Evolutionary conservation across 371 early-diverging fungal species (phyloP).

Genomic region (Apophysomyces sp.): DNA sequence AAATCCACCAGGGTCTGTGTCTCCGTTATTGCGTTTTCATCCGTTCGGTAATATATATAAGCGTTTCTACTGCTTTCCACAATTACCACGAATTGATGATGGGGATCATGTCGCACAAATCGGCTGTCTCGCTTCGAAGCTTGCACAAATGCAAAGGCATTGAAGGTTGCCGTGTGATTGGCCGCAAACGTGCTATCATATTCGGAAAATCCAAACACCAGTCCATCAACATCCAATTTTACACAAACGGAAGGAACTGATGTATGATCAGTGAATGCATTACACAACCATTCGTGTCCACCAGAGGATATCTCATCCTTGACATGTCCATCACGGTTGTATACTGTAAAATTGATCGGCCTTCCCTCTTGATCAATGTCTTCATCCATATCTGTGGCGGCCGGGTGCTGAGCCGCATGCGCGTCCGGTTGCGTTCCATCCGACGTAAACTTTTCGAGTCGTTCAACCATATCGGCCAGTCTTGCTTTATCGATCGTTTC

Average conservation of each 20-base stretch:
- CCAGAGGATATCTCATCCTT: conserved; percentile 37
- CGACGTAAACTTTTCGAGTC: conserved; percentile 68
- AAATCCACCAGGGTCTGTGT: conserved; percentile 41
- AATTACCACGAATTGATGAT: conserved; percentile 52
- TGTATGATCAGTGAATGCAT: conserved; percentile 25
- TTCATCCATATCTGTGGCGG: conserved; percentile 64
- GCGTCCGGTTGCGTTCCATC: conserved; percentile 12
- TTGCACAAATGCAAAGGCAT: conserved; percentile 80
- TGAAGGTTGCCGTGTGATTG: conserved; percentile 61
- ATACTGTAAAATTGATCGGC: conserved; percentile 46
- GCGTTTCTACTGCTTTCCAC: conserved; percentile 70
- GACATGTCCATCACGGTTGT: conserved; percentile 23
- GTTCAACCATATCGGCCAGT: conserved; percentile 58
- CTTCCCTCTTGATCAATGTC: conserved; percentile 68
- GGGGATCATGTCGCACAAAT: conserved; percentile 57
- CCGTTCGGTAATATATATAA: conserved; percentile 64
- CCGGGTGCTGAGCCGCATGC: conserved; percentile 44
- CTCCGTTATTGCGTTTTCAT: conserved; percentile 25
- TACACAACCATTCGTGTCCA: conserved; percentile 57
- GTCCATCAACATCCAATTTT: conserved; percentile 76
- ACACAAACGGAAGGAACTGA: conserved; percentile 53
- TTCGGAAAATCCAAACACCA: conserved; percentile 52
- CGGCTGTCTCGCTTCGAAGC: conserved; percentile 78
- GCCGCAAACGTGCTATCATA: conserved; percentile 11
- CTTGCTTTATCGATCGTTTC: conserved; percentile 71